Evolutionary conservation across 1,284 basidiomycete species (phyloP), one percentile per base, ranked within the genome.

Genomic region (Trametes polyzona): DNA sequence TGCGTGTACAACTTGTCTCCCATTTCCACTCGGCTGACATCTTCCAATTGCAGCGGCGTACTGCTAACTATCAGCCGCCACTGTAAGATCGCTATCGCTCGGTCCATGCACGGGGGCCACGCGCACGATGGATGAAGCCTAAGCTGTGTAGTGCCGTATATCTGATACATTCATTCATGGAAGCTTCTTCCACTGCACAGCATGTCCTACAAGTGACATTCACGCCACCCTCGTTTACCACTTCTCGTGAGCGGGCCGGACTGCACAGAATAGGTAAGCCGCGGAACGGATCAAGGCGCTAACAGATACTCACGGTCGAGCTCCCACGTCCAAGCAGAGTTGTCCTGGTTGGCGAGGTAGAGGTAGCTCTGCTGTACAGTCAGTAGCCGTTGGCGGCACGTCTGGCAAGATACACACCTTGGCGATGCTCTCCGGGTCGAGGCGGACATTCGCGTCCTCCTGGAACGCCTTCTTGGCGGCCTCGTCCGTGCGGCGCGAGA

Each of bases 341-440:
- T 67, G 32, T 77, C 74, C 62, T 83, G 80, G 57, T 77, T 70
- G 0, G 68, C 69, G 24, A 80, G 71, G 62, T 76, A 76, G 24
- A 77, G 65, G 55, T 80, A 79, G 21, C 74, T 67, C 78, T 79
- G 52, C 3, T 27, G 21, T 16, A 8, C 27, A 23, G 16, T 9
- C n/a, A 24, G 23, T 17, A 12, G 32, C 14, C 16, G 44, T 30
- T 16, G 12, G 8, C 19, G 27, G 9, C 30, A 2, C 21, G 4
- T 23, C 21, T 4, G 10, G 24, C 14, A 23, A 8, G 12, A 23
- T 35, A n/a, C 77, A 3, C 66, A 87, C 86, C 68, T 78, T 74
- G 14, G 87, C 90, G 58, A 92, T 89, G 62, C 82, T 83, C 26
- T 84, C 80, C 0, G 90, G 85, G 42, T 76, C 74, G 26, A 92